Conservation (phyloP, 1,284 basidiomycete genomes). For the Naganishia liquefaciens region DNA sequence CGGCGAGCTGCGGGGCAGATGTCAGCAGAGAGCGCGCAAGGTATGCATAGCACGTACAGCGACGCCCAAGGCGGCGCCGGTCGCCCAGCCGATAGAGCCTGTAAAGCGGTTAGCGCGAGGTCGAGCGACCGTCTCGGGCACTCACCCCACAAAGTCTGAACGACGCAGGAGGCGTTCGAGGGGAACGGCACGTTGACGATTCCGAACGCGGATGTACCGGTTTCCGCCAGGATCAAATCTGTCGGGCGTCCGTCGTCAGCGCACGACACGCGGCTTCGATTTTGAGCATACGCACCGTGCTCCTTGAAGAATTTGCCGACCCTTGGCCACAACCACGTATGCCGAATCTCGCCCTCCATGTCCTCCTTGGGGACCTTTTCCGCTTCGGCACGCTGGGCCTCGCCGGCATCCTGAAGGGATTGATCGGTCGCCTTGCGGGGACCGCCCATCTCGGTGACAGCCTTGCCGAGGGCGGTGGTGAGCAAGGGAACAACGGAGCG, state of each 20-base stretch:
- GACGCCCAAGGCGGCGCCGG: conserved; percentile 57
- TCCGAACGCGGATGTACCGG: conserved; percentile 67
- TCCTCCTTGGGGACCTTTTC: conserved; percentile 37
- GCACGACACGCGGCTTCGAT: too few relatives aligned
- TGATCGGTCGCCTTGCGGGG: conserved; percentile 36
- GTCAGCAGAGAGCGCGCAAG: conserved; percentile 46
- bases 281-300: conserved; percentile 53
- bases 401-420: conserved; percentile 37
- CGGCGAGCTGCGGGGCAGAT: conserved; percentile 62
- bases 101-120: conserved; percentile 38
- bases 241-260: not conserved
- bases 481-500: conserved; percentile 55
- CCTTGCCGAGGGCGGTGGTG: conserved; percentile 46
- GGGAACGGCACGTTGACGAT: conserved; percentile 76
- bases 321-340: conserved; percentile 83
- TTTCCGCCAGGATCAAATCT: conserved; percentile 80
- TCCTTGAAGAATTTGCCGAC: conserved; percentile 74
- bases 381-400: conserved; percentile 38
- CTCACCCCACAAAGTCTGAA: conserved; percentile 38
- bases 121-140: conserved; percentile 36
- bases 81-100: conserved; percentile 83
- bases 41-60: conserved; percentile 48
- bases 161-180: conserved; percentile 58
- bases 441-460: conserved; percentile 37
- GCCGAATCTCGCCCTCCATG: conserved; percentile 60